Evolutionary conservation across 306 rosid genomes (phyloP), one percentile per base, ranked within the genome.

Genomic region (Potentilla sterilis): DNA sequence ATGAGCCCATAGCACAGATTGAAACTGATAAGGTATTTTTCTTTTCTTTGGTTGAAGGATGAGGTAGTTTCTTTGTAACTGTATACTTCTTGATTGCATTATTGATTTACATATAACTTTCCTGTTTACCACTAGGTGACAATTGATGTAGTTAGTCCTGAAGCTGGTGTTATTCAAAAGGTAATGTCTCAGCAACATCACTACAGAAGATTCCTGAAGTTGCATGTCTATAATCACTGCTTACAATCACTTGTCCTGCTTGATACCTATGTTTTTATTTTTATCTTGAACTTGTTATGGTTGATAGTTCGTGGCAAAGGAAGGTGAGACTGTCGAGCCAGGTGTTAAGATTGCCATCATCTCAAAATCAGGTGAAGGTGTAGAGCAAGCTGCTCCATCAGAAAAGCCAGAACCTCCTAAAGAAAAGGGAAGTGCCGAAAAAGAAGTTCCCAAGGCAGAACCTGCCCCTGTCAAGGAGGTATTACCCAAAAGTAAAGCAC

Each of bases 251-350:
- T n/a, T 38, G 11, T 71, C 51, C 72, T 51, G 51, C 46, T 52
- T 68, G 51, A 21, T 61, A 35, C 73, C 83, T 72, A 72, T 52
- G 46, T 47, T 22, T 38, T 41, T 22, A 43, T 54, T 19, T 35
- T 67, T 46, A 41, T 61, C 57, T 46, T 58, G 18, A 73, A 44
- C 66, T 16, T 74, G 58, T 62, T 12, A 43, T 77, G 70, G 81
- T 54, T 69, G 38, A 63, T 79, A 89, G 90, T 79, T 84, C 34
- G 77, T 88, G 76, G 87, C 89, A 6, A 86, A 79, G 49, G 88
- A 86, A 81, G 89, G 93, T 70, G 91, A 89, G 9, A 83, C 86
- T 7, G 93, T 86, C 32, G 85, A 89, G 76, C 93, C 89, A 63
- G 90, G 93, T 46, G 59, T 78, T 69, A 89, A 83, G 88, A 80